A percentile compares a stretch with the other conserved stretches of the same genome.
Evolutionary conservation across 768 basidiomycete species (phyloP).

Genomic region (Tylopilus vinaceipallidus): DNA sequence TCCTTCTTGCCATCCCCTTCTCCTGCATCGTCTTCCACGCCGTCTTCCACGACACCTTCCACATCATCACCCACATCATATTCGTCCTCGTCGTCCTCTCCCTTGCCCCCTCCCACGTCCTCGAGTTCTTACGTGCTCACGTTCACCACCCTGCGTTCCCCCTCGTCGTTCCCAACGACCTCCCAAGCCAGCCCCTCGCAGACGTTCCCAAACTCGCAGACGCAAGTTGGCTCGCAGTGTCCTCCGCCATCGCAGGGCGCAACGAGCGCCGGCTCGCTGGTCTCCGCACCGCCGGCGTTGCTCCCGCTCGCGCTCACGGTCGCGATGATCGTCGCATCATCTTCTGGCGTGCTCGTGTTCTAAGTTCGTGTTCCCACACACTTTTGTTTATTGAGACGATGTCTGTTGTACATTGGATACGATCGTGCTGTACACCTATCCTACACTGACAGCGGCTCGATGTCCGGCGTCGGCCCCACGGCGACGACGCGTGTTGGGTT

Average conservation of each 20-base stretch:
- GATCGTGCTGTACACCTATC: neutral
- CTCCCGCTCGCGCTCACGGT: slow-evolving; percentile 21
- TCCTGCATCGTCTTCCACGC: neutral
- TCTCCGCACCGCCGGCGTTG: slow-evolving; percentile 6
- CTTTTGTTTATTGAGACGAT: slow-evolving; percentile 5
- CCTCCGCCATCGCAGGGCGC: slow-evolving; percentile 7
- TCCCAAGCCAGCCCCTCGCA: neutral
- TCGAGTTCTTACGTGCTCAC: slow-evolving; percentile 1
- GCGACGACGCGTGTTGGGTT: slow-evolving; percentile 80
- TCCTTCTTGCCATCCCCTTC: neutral
- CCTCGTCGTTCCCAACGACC: neutral
- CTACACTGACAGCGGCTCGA: slow-evolving; percentile 52
- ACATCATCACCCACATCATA: neutral
- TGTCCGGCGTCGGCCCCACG: slow-evolving; percentile 66
- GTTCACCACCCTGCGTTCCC: neutral
- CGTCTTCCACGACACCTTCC: neutral
- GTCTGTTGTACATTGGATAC: neutral
- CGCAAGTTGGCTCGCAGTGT: slow-evolving; percentile 27
- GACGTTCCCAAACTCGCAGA: slow-evolving; percentile 9
- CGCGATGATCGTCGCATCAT: slow-evolving; percentile 26
- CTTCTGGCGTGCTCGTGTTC: slow-evolving; percentile 25
- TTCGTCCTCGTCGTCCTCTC: neutral
- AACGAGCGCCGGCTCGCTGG: slow-evolving; percentile 9
- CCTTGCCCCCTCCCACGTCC: neutral
- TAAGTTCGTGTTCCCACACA: no score